Evolutionary conservation across 257 asterid genomes (phyloP).

Genomic region (Capsicum pubescens): DNA sequence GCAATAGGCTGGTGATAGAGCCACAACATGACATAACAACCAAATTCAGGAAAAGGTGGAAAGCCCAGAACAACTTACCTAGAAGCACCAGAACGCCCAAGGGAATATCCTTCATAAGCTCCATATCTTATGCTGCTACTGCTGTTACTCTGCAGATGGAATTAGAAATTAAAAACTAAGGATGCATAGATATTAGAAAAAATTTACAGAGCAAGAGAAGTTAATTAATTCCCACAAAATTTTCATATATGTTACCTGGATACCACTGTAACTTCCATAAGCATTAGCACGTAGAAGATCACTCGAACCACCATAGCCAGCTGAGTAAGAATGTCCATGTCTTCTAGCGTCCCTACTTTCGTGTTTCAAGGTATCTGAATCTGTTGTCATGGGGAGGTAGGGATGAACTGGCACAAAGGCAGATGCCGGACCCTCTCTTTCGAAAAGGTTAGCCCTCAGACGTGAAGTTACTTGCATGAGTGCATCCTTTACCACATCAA

Average conservation of each 20-base stretch:
- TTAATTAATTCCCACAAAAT: background rate
- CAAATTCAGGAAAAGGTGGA: constrained; percentile 15
- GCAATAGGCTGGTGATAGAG: background rate
- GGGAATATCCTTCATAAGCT: constrained; percentile 37
- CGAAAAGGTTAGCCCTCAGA: constrained; percentile 37
- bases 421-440: constrained; percentile 34
- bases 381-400: constrained; percentile 32
- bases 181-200: background rate
- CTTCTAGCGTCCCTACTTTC: constrained; percentile 31
- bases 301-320: constrained; percentile 32
- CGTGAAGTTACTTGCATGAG: constrained; percentile 41
- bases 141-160: constrained; percentile 27
- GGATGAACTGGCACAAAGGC: constrained; percentile 39
- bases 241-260: constrained; percentile 26
- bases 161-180: background rate
- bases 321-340: constrained; percentile 37
- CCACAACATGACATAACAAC: background rate
- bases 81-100: constrained; percentile 33
- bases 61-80: constrained; percentile 29
- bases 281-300: constrained; percentile 35
- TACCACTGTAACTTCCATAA: constrained; percentile 32
- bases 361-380: constrained; percentile 24
- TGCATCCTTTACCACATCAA: constrained; percentile 34
- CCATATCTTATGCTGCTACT: constrained; percentile 35
- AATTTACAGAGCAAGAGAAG: background rate